These are phyloP conservation scores for Colletotrichum viniferum DNA, from an alignment of 2,329 filamentous ascomycete species.

Conservation along the genomic window DNA sequence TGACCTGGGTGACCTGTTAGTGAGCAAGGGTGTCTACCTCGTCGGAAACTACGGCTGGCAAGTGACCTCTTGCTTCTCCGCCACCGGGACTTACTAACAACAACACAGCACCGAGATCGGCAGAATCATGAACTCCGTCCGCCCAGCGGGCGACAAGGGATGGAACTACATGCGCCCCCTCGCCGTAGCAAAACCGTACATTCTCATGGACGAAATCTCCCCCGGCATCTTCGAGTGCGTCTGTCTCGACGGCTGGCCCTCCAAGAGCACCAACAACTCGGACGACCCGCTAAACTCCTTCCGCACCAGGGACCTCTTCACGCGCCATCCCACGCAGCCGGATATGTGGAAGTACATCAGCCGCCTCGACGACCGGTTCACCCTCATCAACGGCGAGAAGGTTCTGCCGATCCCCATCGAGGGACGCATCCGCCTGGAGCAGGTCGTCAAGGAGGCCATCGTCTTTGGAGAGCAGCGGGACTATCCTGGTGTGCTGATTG, in stretches of 20 bases:
- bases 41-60: neutral
- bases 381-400: slow-evolving; percentile 43
- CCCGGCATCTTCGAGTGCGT: slow-evolving; percentile 37
- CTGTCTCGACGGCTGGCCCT: slow-evolving; percentile 36
- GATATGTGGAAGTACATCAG: slow-evolving; percentile 42
- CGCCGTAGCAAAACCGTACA: neutral
- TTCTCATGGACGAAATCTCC: slow-evolving; percentile 17
- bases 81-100: neutral
- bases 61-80: neutral
- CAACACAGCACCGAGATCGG: slow-evolving; percentile 32
- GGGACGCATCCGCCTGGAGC: slow-evolving; percentile 34
- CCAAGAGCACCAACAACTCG: slow-evolving; percentile 35
- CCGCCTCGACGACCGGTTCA: slow-evolving; percentile 41
- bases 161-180: slow-evolving; percentile 34
- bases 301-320: slow-evolving; percentile 39
- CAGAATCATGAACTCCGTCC: slow-evolving; percentile 29
- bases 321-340: slow-evolving; percentile 37
- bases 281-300: slow-evolving; percentile 38
- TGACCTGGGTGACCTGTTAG: slow-evolving; percentile 41
- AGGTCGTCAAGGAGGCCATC: slow-evolving; percentile 34
- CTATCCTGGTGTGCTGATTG: slow-evolving; percentile 34
- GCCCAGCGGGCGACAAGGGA: slow-evolving; percentile 27
- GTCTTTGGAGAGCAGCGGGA: slow-evolving; percentile 38
- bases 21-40: neutral
- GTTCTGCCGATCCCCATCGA: slow-evolving; percentile 39